Evolutionary conservation across 2,329 filamentous ascomycete genomes (phyloP), one percentile per base, ranked within the genome.

Genomic region (Penicillium vulpinum): DNA sequence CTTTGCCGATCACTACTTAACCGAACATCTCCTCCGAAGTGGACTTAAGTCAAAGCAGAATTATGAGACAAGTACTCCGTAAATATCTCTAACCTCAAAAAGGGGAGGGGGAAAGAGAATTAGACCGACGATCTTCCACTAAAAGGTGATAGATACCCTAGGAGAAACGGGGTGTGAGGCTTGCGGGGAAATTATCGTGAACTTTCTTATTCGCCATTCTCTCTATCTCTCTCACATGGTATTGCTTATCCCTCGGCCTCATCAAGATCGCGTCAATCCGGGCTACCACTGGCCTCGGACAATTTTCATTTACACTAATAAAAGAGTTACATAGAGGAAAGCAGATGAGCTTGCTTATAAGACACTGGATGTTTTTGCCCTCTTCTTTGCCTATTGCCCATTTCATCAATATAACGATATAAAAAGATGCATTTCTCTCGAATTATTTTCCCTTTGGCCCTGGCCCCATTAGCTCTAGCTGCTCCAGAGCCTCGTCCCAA

Each of bases 401-500:
- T n/a, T 18, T n/a, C 28, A 24, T 7, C 4, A 28, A 43, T 39
- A 29, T 29, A 48, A 47, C n/a, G 31, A 50, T 54, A 66, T 28
- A 47, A 15, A 33, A 31, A 11, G 3, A 63, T 69, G 61, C 62
- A 65, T 47, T 54, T 70, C 60, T 53, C 61, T 26, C 56, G 57
- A 8, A 39, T 51, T 11, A 33, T 66, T 11, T 54, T 67, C 22
- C 52, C 63, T 40, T 53, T 70, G 22, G 60, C 62, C 21, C 38
- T 60, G 28, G 62, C 62, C 41, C 62, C 60, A 15, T 44, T 66
- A 28, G 62, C 62, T 21, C 39, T 63, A 15, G 59, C 65, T 8
- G 51, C 59, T 11, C 63, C 66, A 21, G 63, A 65, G 29, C 57
- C 67, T 49, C 49, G 39, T 8, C 60, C 65, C 29, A 66, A 63